A percentile compares a stretch with the other conserved stretches of the same genome.
Evolutionary conservation across 306 rosid genomes (phyloP).

Genomic region (Fragaria nilgerrensis): DNA sequence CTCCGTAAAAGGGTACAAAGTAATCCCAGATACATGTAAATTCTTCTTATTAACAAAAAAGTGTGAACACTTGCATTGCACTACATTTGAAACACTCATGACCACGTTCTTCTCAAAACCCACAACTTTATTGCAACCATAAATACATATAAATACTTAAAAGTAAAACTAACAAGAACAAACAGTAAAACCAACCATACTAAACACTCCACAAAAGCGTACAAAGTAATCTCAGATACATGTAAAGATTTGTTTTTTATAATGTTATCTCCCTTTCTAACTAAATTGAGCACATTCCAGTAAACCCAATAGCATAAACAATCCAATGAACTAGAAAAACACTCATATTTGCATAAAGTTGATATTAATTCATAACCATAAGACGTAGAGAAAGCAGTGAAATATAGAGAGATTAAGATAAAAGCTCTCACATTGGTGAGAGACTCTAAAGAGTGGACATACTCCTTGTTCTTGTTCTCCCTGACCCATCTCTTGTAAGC

Average conservation of each 20-base stretch:
- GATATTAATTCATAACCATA: conserved; percentile 3
- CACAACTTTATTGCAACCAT: neutral
- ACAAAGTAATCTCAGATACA: neutral
- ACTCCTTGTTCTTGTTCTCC: conserved; percentile 76
- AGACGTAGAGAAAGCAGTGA: neutral
- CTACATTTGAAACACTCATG: neutral
- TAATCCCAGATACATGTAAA: too few species aligned
- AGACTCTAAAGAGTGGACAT: conserved; percentile 80
- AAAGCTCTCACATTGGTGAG: conserved; percentile 84
- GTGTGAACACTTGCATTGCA: neutral
- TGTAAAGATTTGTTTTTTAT: neutral
- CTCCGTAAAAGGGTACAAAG: too few species aligned
- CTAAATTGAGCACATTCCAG: neutral
- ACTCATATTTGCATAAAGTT: neutral
- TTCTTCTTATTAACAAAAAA: too few species aligned
- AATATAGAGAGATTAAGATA: conserved; percentile 4
- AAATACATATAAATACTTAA: neutral
- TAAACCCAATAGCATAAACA: conserved; percentile 11
- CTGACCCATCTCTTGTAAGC: conserved; percentile 86
- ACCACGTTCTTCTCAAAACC: neutral
- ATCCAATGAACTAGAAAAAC: neutral
- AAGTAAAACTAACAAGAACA: neutral
- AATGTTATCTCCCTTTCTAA: neutral
- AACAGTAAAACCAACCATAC: neutral
- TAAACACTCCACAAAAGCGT: neutral